phyloP scores from a whole-genome alignment of 2,329 filamentous ascomycete species.

The Phoma sp. region DNA sequence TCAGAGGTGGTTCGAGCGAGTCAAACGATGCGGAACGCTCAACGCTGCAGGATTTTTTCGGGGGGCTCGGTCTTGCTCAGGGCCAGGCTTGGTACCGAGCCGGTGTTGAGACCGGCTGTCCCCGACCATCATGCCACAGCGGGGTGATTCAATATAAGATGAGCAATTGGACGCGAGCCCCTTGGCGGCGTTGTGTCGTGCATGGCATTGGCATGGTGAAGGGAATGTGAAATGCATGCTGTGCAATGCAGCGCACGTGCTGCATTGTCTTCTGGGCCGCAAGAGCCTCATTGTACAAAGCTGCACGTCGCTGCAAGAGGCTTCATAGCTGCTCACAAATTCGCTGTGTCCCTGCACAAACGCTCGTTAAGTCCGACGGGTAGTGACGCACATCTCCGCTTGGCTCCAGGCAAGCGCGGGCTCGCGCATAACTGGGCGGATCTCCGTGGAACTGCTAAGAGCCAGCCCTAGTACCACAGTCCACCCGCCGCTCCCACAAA shows the following conservation, averaged over 20 bases:
- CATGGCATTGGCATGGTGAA: neutral
- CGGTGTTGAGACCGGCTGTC: constrained; percentile 22
- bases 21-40: constrained; percentile 10
- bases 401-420: constrained; percentile 14
- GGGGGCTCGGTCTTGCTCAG: constrained; percentile 1
- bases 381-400: constrained; percentile 13
- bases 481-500: constrained; percentile 14
- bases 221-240: constrained; percentile 9
- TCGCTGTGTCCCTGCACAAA: constrained; percentile 15
- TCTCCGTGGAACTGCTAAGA: constrained; percentile 9
- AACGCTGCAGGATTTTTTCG: constrained; percentile 16
- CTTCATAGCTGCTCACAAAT: constrained; percentile 1
- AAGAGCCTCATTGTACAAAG: constrained; percentile 18
- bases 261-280: constrained; percentile 14
- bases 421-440: constrained; percentile 12
- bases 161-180: constrained; percentile 18
- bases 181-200: neutral
- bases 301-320: constrained; percentile 10
- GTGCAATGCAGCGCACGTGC: constrained; percentile 15
- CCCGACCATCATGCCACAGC: constrained; percentile 22
- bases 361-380: constrained; percentile 10
- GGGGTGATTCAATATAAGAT: constrained; percentile 17
- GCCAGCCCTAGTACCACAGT: constrained; percentile 12
- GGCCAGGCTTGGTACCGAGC: constrained; percentile 20
- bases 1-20: constrained; percentile 15